Conservation (phyloP, 202 grass and related monocot species). For the Thinopyrum obtusiflorum region DNA sequence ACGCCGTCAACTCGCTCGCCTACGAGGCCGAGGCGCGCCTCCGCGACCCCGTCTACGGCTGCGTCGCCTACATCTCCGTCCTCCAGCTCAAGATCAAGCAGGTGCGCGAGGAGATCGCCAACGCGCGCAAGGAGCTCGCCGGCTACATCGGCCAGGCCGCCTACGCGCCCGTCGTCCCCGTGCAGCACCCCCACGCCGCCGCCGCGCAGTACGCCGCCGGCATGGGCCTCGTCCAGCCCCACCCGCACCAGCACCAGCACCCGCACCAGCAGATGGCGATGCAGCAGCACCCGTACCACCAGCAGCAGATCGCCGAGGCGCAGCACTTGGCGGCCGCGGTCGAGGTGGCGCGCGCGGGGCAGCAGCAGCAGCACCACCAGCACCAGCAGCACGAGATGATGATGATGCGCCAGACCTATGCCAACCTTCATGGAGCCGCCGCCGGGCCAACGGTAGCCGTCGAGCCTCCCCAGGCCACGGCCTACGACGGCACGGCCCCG, state of each 20-base stretch:
- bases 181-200: not conserved
- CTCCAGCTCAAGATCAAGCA: slow-evolving; percentile 73
- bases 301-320: slow-evolving; percentile 41
- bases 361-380: not conserved
- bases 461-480: slow-evolving; percentile 7
- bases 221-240: slow-evolving; percentile 24
- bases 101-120: slow-evolving; percentile 43
- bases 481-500: slow-evolving; percentile 10
- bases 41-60: slow-evolving; percentile 90
- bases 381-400: slow-evolving; percentile 18
- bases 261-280: slow-evolving; percentile 40
- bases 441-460: slow-evolving; percentile 32
- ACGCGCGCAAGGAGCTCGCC: slow-evolving; percentile 73
- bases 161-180: slow-evolving; percentile 28
- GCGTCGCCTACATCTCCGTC: slow-evolving; percentile 71
- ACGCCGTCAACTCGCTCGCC: slow-evolving; percentile 70
- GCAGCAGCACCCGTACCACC: slow-evolving; percentile 28
- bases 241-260: slow-evolving; percentile 13
- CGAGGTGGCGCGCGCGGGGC: slow-evolving; percentile 12
- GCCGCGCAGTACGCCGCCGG: not conserved
- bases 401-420: slow-evolving; percentile 28
- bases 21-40: slow-evolving; percentile 88
- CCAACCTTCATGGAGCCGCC: not conserved
- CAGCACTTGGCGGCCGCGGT: slow-evolving; percentile 44
- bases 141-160: slow-evolving; percentile 49